These are phyloP conservation scores for Marchantia polymorpha DNA, from an alignment of 225 moss, liverwort and hornwort species.

Conservation along the genomic window DNA sequence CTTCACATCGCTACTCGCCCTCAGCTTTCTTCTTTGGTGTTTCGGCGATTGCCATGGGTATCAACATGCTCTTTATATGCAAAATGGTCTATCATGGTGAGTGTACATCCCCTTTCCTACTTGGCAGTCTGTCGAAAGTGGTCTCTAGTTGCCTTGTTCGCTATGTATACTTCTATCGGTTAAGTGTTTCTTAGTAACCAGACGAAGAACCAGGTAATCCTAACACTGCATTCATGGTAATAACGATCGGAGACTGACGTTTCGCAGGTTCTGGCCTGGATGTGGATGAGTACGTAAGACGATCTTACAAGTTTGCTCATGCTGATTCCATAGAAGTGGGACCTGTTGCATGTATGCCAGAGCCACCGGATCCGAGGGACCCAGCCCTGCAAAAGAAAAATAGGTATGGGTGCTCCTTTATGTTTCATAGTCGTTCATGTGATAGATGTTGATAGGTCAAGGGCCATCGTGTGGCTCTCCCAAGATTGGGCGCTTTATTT, in stretches of 20 bases:
- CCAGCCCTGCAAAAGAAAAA: constrained; percentile 69
- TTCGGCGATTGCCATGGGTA: constrained; percentile 89
- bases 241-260: background rate
- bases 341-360: constrained; percentile 88
- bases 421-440: background rate
- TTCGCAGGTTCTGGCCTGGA: constrained; percentile 81
- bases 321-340: constrained; percentile 93
- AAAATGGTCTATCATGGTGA: constrained; percentile 98
- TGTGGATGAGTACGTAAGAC: constrained; percentile 94
- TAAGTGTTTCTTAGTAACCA: too few species aligned
- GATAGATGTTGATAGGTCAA: too few species aligned
- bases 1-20: constrained; percentile 72
- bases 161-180: too few species aligned
- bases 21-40: constrained; percentile 98
- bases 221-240: background rate
- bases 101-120: constrained; percentile 27
- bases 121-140: background rate
- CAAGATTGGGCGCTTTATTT: too few species aligned
- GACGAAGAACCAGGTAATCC: background rate
- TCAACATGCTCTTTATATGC: constrained; percentile 98
- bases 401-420: constrained; percentile 40
- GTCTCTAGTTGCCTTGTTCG: too few species aligned
- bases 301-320: constrained; percentile 92
- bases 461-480: too few species aligned
- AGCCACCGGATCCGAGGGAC: constrained; percentile 89